Base-by-base conservation (phyloP, 2,329 filamentous ascomycete species). In the Helotiales sp. region DNA sequence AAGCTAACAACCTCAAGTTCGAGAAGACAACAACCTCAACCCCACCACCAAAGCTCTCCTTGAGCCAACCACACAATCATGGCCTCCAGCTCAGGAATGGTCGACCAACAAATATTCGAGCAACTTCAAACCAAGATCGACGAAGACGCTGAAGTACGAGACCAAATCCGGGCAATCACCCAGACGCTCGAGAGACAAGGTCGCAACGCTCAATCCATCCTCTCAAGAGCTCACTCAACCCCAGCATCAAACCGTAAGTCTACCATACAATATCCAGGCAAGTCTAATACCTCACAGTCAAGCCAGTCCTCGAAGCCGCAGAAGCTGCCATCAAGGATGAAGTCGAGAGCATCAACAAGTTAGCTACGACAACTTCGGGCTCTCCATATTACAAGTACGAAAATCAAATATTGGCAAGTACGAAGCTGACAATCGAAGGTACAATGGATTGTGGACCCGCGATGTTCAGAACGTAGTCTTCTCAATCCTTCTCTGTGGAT, bases 301-400 rank as follows among this genome's bases (percentile, higher is more conserved):
- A 81, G 30, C 75, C 81, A 3, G 79, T 97, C 31, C 80, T 96
- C 42, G 77, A 81, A 10, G 83, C 89, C 64, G 87, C 91, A 1
- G 83, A 91, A 59, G 76, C 78, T 60, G 83, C 84, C 57, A 89
- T 98, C 71, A 78, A 83, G 62, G 83, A 89, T 33, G 86, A 96
- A 72, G 82, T 90, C 55, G 78, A 84, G 48, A 88, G 87, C 44
- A 82, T 97, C 46, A 76, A 79, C 57, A 85, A 87, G 65, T 83
- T 99, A 44, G 83, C 85, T 60, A 76, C 81, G 54, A 83, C 90
- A 54, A 91, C 93, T 2, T 93, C 91, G 25, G 82, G 90, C 72
- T 88, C 96, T 69, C 93, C 95, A 0, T 99, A 98, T 80, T 99
- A 98, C 85, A 97, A 96, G 82, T 97, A 70, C 47, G 75, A 54